Evolutionary conservation across 73 alveolate genomes (phyloP).

Genomic region (Paramecium sexaurelia): DNA sequence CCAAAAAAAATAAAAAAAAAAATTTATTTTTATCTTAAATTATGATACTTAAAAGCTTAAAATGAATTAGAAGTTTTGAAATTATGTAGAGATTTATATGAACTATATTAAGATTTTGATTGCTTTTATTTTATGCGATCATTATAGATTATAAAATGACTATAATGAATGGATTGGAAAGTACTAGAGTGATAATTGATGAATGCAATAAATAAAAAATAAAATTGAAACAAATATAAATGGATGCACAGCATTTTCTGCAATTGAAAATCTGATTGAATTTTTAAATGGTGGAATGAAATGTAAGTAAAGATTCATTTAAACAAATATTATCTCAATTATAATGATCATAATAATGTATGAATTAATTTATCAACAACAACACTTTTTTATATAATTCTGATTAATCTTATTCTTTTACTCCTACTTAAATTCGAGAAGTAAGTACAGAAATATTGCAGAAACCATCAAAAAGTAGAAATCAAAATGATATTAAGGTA

Average conservation of each 20-base stretch:
- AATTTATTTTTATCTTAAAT: background rate
- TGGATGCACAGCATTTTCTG: slow-evolving; percentile 48
- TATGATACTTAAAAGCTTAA: slow-evolving; percentile 22
- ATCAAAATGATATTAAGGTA: slow-evolving; percentile 19
- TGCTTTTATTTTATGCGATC: background rate
- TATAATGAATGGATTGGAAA: background rate
- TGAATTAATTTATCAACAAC: slow-evolving; percentile 28
- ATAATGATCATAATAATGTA: background rate
- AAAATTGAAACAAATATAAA: background rate
- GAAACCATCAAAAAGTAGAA: slow-evolving; percentile 8
- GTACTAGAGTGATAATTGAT: background rate
- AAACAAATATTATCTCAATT: background rate
- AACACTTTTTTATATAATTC: slow-evolving; percentile 5
- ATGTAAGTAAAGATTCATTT: background rate
- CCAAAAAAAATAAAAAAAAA: background rate
- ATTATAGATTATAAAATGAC: slow-evolving; percentile 47
- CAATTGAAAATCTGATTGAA: background rate
- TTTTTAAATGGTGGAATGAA: slow-evolving; percentile 10
- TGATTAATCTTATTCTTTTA: background rate
- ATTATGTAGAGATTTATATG: background rate
- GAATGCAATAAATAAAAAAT: no score
- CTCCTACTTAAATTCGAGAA: background rate
- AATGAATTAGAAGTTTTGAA: slow-evolving; percentile 26
- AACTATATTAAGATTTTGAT: background rate
- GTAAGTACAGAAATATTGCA: background rate